These are phyloP conservation scores for Phaffomyces opuntiae DNA, from an alignment of 805 yeast species.

Conservation along the genomic window DNA sequence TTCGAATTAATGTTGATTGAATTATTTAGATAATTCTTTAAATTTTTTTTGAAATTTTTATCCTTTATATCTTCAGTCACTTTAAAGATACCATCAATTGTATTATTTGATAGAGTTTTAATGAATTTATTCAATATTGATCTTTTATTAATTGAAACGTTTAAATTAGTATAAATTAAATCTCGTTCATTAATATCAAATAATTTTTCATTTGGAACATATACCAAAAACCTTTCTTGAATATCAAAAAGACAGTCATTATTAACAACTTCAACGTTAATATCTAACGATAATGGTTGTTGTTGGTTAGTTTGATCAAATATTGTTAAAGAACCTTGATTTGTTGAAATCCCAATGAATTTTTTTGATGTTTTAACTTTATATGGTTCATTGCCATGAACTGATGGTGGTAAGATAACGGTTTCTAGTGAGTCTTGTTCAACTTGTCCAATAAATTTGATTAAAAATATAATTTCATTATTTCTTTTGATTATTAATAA, in stretches of 20 bases:
- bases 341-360: constrained; percentile 22
- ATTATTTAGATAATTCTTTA: constrained; percentile 7
- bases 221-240: constrained; percentile 32
- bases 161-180: constrained; percentile 8
- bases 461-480: constrained; percentile 8
- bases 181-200: background rate
- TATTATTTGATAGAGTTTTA: constrained; percentile 41
- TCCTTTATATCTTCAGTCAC: constrained; percentile 32
- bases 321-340: constrained; percentile 24
- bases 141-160: constrained; percentile 15
- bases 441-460: constrained; percentile 18
- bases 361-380: constrained; percentile 13
- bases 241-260: constrained; percentile 37
- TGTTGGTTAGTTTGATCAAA: constrained; percentile 15
- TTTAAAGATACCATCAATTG: constrained; percentile 43
- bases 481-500: constrained; percentile 4
- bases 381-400: constrained; percentile 21
- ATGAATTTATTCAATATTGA: constrained; percentile 27
- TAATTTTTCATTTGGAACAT: constrained; percentile 24
- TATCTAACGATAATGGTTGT: constrained; percentile 11
- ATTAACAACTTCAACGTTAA: constrained; percentile 19
- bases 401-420: constrained; percentile 23
- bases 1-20: constrained; percentile 10
- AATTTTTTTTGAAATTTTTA: constrained; percentile 5
- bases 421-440: constrained; percentile 5